Base-by-base conservation (phyloP, 2,329 filamentous ascomycete species). In the Aspergillus brunneoviolaceus region DNA sequence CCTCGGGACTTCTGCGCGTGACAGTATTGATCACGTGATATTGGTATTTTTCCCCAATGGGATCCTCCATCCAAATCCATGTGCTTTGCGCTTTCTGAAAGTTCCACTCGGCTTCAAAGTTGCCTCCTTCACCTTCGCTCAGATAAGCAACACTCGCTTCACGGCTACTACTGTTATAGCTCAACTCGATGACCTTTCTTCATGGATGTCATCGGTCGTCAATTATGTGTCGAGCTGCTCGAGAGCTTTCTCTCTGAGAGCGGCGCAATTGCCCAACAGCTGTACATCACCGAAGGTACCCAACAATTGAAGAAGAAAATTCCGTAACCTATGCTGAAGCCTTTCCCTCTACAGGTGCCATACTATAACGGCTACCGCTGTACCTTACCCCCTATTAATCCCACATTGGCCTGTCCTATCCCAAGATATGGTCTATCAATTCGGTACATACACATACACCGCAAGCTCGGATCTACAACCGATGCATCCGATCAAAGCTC, bases 141-240 rank as follows among this genome's bases (percentile, higher is more conserved):
- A 11, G 16, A 12, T 10, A 35, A 16, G 5, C 33, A 6, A 35
- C 33, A 35, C 11, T 35, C 12, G 14, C n/a, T 19, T 19, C 1
- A 4, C 5, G 3, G 9, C 27, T 16, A 45, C 57, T 58, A 11
- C 49, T 42, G 45, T 42, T 55, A 47, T 55, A 51, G 49, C 50
- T 45, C 14, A 10, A 49, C 63, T 49, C 31, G 25, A 59, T 47
- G 59, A 56, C 58, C 58, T 49, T 62, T 57, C 62, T 76, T 76
- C 70, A 77, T 77, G 75, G 75, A 77, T 77, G 75, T 77, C 75
- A 77, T 75, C 71, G 63, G 74, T 69, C 67, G 69, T 72, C 63
- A 75, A 71, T 71, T 69, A 76, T 76, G 73, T 67, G 62, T 69
- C 71, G 64, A 69, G 70, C 69, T 70, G 70, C 70, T 73, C 69